Conservation (phyloP, 208 protist genomes). For the Wallacemonas sp. region DNA sequence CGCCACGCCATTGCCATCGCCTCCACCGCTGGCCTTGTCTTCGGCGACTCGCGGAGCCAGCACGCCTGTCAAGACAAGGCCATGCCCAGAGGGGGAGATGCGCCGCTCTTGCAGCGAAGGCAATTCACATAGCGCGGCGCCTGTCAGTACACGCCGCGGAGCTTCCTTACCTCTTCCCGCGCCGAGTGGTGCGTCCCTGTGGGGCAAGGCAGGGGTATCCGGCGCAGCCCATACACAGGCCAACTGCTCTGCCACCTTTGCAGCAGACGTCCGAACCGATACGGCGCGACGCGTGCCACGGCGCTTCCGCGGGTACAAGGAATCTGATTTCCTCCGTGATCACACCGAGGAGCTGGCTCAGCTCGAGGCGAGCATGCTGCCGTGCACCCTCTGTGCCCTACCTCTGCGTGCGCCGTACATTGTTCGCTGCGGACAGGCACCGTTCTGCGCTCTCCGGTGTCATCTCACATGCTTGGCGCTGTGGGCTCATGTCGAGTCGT, state of each 20-base stretch:
- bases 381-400: slow-evolving; percentile 75
- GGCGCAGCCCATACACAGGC: too few species aligned
- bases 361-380: slow-evolving; percentile 39
- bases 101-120: too few species aligned
- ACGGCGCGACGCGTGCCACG: slow-evolving; percentile 19
- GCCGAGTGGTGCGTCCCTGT: too few species aligned
- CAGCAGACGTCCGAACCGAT: background rate
- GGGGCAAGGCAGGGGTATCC: too few species aligned
- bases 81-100: background rate
- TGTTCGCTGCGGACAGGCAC: slow-evolving; percentile 59
- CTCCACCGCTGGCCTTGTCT: background rate
- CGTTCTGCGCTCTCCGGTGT: slow-evolving; percentile 59
- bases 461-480: slow-evolving; percentile 78
- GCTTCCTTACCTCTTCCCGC: too few species aligned
- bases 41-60: slow-evolving; percentile 3
- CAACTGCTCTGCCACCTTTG: too few species aligned
- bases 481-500: slow-evolving; percentile 36
- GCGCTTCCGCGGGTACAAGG: slow-evolving; percentile 38
- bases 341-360: slow-evolving; percentile 39
- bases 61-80: slow-evolving; percentile 4
- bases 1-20: background rate
- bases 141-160: too few species aligned
- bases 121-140: too few species aligned
- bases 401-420: slow-evolving; percentile 58
- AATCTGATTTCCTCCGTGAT: slow-evolving; percentile 53